Base-by-base conservation (phyloP, 2,329 filamentous ascomycete species). In the Thermoascus crustaceus region DNA sequence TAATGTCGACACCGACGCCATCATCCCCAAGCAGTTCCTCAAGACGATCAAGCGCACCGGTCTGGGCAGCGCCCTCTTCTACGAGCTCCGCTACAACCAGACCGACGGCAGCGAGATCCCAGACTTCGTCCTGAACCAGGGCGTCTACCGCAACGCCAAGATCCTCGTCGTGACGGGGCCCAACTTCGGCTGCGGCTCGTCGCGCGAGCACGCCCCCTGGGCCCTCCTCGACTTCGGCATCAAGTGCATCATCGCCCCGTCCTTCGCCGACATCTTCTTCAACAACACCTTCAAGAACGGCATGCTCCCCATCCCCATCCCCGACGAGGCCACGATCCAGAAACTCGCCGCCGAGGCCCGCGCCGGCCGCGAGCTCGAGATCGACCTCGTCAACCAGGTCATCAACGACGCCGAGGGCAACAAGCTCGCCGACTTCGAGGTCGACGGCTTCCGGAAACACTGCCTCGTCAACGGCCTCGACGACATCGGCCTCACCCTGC, bases 221-320 rank as follows among this genome's bases (percentile, higher is more conserved):
- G 89, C 91, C 4, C 75, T 96, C 16, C 79, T 94, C 38, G 91
- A 96, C 66, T 96, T 96, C 52, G 91, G 91, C 48, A 94, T 98
- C 68, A 85, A 82, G 58, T 89, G 82, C 60, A 74, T 96, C 53
- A 94, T 96, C 49, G 91, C 89, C 1, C 85, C 86, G 1, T 88
- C 83, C 1, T 85, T 76, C 48, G 84, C 82, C 39, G 86, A 94
- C 56, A 98, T 98, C 63, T 95, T 95, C 78, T 93, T 89, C 77
- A 95, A 94, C 77, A 98, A 98, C 72, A 91, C 84, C n/a, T 96
- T 95, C 76, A 96, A 98, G 75, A 98, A 98, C 69, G 89, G 89
- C 68, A 96, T 96, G 91, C 71, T 96, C 44, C 88, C 89, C 31
- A 78, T 96, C 42, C 66, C 73, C 40, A 82, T 96, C 55, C 67